Conservation (phyloP, 1,284 basidiomycete genomes). For the Retiboletus flavoniger region DNA sequence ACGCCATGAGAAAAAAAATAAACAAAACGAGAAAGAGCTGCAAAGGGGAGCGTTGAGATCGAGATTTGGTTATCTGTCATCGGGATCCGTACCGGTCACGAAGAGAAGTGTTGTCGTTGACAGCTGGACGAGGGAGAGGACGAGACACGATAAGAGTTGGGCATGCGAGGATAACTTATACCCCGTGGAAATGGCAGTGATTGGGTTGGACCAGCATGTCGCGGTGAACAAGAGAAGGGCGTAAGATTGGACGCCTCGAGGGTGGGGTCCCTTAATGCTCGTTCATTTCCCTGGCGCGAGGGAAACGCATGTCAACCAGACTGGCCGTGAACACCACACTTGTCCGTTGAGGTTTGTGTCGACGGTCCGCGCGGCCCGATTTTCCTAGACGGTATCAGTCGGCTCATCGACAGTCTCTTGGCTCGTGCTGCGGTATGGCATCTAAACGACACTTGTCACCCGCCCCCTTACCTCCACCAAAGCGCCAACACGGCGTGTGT, state of each 20-base stretch:
- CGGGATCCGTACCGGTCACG: slow-evolving; percentile 14
- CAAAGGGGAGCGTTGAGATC: not conserved
- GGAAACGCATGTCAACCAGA: slow-evolving; percentile 6
- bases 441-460: slow-evolving; percentile 53
- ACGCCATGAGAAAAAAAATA: slow-evolving; percentile 16
- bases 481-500: slow-evolving; percentile 46
- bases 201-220: too few species aligned
- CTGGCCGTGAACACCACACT: not conserved
- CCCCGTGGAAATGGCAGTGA: not conserved
- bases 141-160: not conserved
- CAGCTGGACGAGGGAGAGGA: not conserved
- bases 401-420: not conserved
- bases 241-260: not conserved
- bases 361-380: slow-evolving; percentile 20
- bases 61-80: slow-evolving; percentile 2
- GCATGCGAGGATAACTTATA: slow-evolving; percentile 1
- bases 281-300: not conserved
- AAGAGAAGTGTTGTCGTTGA: not conserved
- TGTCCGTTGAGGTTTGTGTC: too few species aligned
- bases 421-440: slow-evolving; percentile 45
- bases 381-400: slow-evolving; percentile 10
- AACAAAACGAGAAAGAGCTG: slow-evolving; percentile 9
- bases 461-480: slow-evolving; percentile 51
- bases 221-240: too few species aligned
- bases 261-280: not conserved